These are phyloP conservation scores for Coriaria nepalensis DNA, from an alignment of 306 rosid genomes.

Conservation along the genomic window DNA sequence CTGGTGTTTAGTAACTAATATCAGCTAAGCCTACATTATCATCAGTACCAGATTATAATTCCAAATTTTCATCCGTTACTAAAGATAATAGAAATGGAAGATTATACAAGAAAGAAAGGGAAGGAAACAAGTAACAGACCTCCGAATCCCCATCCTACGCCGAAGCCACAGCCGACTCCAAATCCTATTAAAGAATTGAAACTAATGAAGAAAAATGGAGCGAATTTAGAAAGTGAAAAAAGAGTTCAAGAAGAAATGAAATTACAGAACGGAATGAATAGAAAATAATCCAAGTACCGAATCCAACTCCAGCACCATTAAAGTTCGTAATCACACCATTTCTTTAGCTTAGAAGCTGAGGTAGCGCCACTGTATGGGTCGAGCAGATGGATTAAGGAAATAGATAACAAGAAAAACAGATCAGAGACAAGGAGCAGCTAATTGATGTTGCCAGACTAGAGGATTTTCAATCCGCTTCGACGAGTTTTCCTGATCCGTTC, in stretches of 20 bases:
- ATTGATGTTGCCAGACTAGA: no score
- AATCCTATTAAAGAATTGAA: constrained; percentile 46
- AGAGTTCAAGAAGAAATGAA: not conserved
- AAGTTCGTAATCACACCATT: constrained; percentile 85
- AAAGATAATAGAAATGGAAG: constrained; percentile 3
- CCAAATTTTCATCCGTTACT: no score
- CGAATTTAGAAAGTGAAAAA: not conserved
- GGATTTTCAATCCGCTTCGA: no score
- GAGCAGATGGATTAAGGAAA: no score
- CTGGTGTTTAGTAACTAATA: constrained; percentile 13
- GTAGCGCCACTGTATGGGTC: no score
- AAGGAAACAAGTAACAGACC: constrained; percentile 31
- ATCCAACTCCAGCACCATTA: constrained; percentile 76
- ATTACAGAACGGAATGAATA: not conserved
- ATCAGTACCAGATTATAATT: no score
- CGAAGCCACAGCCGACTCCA: constrained; percentile 91
- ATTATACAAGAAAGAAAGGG: not conserved
- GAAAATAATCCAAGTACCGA: constrained; percentile 32
- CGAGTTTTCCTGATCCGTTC: no score
- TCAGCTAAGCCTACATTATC: not conserved
- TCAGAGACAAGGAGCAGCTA: no score
- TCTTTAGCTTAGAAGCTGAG: not conserved
- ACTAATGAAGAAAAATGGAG: not conserved
- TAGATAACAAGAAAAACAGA: no score
- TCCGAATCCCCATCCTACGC: constrained; percentile 98